These are phyloP conservation scores for Gossypium turneri DNA, from an alignment of 345 rosid genomes.

Conservation along the genomic window DNA sequence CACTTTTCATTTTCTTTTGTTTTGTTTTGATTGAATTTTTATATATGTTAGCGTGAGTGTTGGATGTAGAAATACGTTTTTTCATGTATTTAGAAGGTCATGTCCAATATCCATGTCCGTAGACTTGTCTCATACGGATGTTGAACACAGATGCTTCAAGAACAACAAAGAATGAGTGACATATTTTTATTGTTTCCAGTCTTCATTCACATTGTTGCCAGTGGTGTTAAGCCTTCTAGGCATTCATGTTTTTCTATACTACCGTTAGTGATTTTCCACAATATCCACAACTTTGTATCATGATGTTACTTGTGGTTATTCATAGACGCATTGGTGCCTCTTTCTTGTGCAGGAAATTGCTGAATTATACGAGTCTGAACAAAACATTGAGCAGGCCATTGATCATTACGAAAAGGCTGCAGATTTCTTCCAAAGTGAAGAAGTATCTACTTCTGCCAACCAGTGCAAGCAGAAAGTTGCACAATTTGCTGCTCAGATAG, in stretches of 20 bases:
- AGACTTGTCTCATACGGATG: background rate
- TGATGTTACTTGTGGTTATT: background rate
- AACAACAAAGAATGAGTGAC: background rate
- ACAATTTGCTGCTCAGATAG: conserved; percentile 82
- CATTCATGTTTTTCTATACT: background rate
- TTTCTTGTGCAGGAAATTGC: conserved; percentile 5
- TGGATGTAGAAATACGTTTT: background rate
- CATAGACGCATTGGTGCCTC: background rate
- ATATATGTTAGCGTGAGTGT: background rate
- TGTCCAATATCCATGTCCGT: background rate
- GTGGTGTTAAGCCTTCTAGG: background rate
- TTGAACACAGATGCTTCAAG: background rate
- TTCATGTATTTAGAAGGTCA: background rate
- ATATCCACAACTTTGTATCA: background rate
- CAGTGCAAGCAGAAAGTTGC: conserved; percentile 98
- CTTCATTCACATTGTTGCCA: background rate
- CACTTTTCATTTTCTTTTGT: background rate
- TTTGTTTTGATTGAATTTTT: conserved; percentile 4
- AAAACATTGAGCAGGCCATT: conserved; percentile 1
- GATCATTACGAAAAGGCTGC: conserved; percentile 65
- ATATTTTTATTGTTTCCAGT: background rate
- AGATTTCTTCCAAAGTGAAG: conserved; percentile 76
- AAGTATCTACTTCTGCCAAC: conserved; percentile 88
- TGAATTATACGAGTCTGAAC: background rate
- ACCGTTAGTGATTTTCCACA: background rate